Percentiles rank a stretch among this genome's conserved stretches.
These are phyloP conservation scores for Glutinoglossum americanum DNA, from an alignment of 495 filamentous ascomycete species.

Conservation along the genomic window DNA sequence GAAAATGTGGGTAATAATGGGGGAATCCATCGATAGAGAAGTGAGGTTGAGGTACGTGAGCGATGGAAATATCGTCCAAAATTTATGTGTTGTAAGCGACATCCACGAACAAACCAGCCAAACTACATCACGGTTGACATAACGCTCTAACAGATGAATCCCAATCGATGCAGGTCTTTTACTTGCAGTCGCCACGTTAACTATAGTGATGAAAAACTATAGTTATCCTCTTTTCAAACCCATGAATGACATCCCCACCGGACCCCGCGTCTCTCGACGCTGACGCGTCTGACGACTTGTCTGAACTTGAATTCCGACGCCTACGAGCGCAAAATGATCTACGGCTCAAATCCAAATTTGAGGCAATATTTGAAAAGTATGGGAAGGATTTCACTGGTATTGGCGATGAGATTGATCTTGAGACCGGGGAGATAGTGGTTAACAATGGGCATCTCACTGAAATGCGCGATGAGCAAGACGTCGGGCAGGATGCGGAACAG, in stretches of 20 bases:
- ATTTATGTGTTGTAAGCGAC: too few relatives aligned
- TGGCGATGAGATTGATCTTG: slow-evolving; percentile 62
- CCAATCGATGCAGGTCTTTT: too few relatives aligned
- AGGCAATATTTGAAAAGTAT: slow-evolving; percentile 78
- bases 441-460: slow-evolving; percentile 64
- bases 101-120: too few relatives aligned
- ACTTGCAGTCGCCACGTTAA: too few relatives aligned
- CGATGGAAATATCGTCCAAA: too few relatives aligned
- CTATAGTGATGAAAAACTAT: too few relatives aligned
- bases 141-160: too few relatives aligned
- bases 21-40: slow-evolving; percentile 63
- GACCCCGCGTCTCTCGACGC: background rate
- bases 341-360: slow-evolving; percentile 59
- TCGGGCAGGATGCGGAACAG: slow-evolving; percentile 11
- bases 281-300: background rate
- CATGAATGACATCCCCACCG: background rate
- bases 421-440: slow-evolving; percentile 57
- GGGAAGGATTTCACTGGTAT: slow-evolving; percentile 56
- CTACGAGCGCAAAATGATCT: slow-evolving; percentile 37
- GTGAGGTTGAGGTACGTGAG: background rate
- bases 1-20: slow-evolving; percentile 55
- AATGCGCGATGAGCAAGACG: slow-evolving; percentile 30
- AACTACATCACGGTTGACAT: too few relatives aligned
- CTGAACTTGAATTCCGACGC: slow-evolving; percentile 12
- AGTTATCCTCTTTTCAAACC: too few relatives aligned